Evolutionary conservation across 1,284 basidiomycete genomes (phyloP).

Genomic region (Microbotryum scabiosae): DNA sequence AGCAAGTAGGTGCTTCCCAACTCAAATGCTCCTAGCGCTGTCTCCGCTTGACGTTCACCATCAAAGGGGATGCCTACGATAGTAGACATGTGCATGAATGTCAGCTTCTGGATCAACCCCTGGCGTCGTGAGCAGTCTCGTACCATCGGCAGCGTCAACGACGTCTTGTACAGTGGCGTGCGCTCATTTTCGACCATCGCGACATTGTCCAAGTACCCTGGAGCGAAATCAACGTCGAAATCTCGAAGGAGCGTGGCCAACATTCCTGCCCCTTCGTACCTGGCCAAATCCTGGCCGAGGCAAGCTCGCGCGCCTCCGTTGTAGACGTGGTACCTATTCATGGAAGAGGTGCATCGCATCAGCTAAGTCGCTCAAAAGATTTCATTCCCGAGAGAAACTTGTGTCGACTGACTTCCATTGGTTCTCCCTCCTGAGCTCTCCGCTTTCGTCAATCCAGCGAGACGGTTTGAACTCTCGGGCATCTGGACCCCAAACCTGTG

Average conservation of each 20-base stretch:
- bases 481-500: slow-evolving; percentile 26
- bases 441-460: slow-evolving; percentile 28
- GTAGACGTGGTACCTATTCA: too few species aligned
- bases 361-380: too few species aligned
- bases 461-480: slow-evolving; percentile 27
- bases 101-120: too few species aligned
- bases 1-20: too few species aligned
- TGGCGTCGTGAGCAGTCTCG: too few species aligned
- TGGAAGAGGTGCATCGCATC: too few species aligned
- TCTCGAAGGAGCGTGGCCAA: slow-evolving; percentile 16
- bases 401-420: slow-evolving; percentile 14
- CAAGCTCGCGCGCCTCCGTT: too few species aligned
- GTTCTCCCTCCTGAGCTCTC: slow-evolving; percentile 16
- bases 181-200: slow-evolving; percentile 11
- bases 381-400: too few species aligned
- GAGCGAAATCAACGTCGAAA: slow-evolving; percentile 28
- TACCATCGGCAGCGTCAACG: neutral
- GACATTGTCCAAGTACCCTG: slow-evolving; percentile 14
- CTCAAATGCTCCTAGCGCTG: too few species aligned
- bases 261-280: slow-evolving; percentile 19
- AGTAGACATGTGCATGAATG: too few species aligned
- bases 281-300: slow-evolving; percentile 24
- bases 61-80: too few species aligned
- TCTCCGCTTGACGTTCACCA: too few species aligned
- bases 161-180: slow-evolving; percentile 9